A percentile compares a stretch with the other conserved stretches of the same genome.
phyloP scores from a whole-genome alignment of 192 early-diverging fungal species.

The Dimargaris cristalligena region DNA sequence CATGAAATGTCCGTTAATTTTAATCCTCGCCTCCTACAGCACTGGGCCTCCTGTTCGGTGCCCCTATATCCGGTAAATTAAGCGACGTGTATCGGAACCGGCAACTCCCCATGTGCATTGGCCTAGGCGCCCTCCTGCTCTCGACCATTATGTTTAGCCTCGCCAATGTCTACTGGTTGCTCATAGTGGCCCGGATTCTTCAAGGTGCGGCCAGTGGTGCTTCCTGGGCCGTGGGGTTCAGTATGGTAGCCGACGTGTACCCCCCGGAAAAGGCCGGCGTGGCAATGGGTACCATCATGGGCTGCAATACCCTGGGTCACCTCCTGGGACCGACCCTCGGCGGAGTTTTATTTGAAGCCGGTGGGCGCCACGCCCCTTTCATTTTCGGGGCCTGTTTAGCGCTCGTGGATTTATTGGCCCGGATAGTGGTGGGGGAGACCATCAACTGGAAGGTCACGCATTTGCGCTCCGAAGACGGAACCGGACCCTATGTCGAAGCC shows the following conservation, averaged over 20 bases:
- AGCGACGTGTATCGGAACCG: constrained; percentile 54
- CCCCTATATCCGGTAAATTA: constrained; percentile 47
- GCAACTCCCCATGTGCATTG: constrained; percentile 56
- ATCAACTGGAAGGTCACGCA: constrained; percentile 15
- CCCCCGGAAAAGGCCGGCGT: constrained; percentile 38
- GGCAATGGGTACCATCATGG: constrained; percentile 55
- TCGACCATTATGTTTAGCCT: constrained; percentile 49
- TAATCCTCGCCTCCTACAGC: constrained; percentile 16
- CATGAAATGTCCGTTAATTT: no score
- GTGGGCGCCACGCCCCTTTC: constrained; percentile 47
- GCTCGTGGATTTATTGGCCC: constrained; percentile 37
- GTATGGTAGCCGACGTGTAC: constrained; percentile 56
- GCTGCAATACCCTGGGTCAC: constrained; percentile 47
- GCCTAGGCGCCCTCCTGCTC: constrained; percentile 43
- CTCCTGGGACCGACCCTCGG: constrained; percentile 52
- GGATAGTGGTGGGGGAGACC: constrained; percentile 45
- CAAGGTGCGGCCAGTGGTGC: constrained; percentile 59
- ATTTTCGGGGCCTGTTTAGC: constrained; percentile 46
- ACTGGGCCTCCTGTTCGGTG: constrained; percentile 40
- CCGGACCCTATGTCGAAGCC: neutral
- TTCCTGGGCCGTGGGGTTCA: constrained; percentile 56
- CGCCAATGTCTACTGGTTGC: constrained; percentile 41
- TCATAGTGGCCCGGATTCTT: constrained; percentile 47
- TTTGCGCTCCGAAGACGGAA: neutral
- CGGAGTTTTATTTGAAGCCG: constrained; percentile 42